These are phyloP conservation scores for Termitomyces bulborhizus DNA, from an alignment of 768 basidiomycete species.

Conservation along the genomic window DNA sequence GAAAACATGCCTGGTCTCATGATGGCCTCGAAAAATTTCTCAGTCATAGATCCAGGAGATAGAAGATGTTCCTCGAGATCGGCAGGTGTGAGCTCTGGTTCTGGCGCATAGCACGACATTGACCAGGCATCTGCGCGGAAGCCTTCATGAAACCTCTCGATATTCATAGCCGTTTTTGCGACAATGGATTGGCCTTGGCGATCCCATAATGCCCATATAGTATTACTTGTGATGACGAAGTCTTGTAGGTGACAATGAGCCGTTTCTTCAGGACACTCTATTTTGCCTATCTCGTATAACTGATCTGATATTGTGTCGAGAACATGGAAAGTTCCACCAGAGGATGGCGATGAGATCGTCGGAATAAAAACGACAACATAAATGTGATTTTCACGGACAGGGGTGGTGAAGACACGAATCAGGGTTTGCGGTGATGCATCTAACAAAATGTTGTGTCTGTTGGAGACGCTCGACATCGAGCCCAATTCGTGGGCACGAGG, in stretches of 20 bases:
- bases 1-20: slow-evolving; percentile 90
- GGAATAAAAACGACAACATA: slow-evolving; percentile 71
- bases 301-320: slow-evolving; percentile 51
- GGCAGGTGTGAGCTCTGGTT: slow-evolving; percentile 76
- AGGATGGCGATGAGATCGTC: slow-evolving; percentile 51
- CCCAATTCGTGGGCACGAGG: slow-evolving; percentile 29
- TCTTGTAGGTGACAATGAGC: slow-evolving; percentile 73
- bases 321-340: slow-evolving; percentile 79
- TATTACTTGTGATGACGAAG: slow-evolving; percentile 52
- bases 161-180: slow-evolving; percentile 46
- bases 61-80: slow-evolving; percentile 82
- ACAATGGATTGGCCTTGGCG: slow-evolving; percentile 69
- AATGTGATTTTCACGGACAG: slow-evolving; percentile 42
- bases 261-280: slow-evolving; percentile 56
- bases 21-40: slow-evolving; percentile 76
- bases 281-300: slow-evolving; percentile 47
- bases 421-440: slow-evolving; percentile 58
- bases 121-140: slow-evolving; percentile 40
- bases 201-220: slow-evolving; percentile 75
- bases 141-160: slow-evolving; percentile 28
- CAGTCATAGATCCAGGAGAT: slow-evolving; percentile 62
- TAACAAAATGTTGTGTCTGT: slow-evolving; percentile 41
- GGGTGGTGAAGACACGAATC: slow-evolving; percentile 53
- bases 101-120: slow-evolving; percentile 53
- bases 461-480: slow-evolving; percentile 18